These are phyloP conservation scores for Syzygium malaccense DNA, from an alignment of 441 rosid genomes.

Conservation along the genomic window DNA sequence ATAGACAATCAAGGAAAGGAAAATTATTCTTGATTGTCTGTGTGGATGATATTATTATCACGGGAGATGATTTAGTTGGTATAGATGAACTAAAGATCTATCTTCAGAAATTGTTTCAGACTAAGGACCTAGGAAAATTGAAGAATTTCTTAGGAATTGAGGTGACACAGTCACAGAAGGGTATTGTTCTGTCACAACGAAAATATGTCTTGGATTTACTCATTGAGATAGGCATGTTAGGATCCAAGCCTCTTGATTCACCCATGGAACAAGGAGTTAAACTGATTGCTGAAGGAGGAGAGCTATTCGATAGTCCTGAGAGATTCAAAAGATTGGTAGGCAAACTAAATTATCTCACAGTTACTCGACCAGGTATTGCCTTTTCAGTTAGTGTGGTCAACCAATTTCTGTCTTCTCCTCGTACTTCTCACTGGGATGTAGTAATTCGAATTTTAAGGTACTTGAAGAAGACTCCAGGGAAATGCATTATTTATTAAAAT, in stretches of 20 bases:
- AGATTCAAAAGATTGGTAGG: not conserved
- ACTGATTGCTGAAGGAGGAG: too few species aligned
- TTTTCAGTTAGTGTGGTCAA: not conserved
- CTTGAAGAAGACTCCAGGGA: too few species aligned
- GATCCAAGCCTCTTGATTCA: not conserved
- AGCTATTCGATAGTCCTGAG: too few species aligned
- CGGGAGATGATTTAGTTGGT: not conserved
- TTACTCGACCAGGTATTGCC: not conserved
- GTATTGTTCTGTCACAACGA: accelerated
- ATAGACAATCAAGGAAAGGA: not conserved
- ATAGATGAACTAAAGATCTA: not conserved
- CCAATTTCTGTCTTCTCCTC: not conserved
- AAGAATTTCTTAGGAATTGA: not conserved
- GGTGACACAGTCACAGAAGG: not conserved
- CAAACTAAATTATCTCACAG: not conserved
- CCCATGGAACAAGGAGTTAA: not conserved
- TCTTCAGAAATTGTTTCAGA: not conserved
- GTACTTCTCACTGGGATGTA: not conserved
- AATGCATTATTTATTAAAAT: too few species aligned
- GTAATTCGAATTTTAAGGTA: not conserved
- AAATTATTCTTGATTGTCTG: not conserved
- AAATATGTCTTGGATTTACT: not conserved
- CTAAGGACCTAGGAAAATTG: not conserved
- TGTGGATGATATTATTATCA: not conserved
- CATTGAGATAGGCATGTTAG: not conserved